A percentile compares a stretch with the other conserved stretches of the same genome.
These are phyloP conservation scores for Eucalyptus regnans DNA, from an alignment of 345 rosid genomes.

Conservation along the genomic window DNA sequence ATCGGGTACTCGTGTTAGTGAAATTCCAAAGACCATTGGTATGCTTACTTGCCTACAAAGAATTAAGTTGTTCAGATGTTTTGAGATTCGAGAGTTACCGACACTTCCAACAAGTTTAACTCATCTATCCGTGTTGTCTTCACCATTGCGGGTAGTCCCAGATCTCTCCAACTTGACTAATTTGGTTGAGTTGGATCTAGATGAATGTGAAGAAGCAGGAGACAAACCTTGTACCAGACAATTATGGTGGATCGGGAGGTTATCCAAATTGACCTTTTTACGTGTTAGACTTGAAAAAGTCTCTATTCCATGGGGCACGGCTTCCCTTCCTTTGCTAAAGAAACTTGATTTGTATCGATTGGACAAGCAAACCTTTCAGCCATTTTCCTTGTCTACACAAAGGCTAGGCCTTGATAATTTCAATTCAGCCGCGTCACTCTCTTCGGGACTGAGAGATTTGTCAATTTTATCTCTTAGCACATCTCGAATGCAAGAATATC, in stretches of 20 bases:
- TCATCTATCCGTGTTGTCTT: not conserved
- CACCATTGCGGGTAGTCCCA: not conserved
- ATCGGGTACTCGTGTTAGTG: accelerated
- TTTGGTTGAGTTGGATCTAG: not conserved
- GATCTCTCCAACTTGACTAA: not conserved
- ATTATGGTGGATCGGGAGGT: not conserved
- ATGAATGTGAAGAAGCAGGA: accelerated
- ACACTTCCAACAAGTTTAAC: not conserved
- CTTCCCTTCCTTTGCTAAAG: not conserved
- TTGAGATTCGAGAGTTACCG: not conserved
- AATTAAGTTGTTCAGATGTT: accelerated
- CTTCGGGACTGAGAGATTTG: accelerated
- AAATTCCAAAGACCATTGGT: not conserved
- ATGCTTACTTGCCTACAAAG: not conserved
- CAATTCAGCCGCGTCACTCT: not conserved
- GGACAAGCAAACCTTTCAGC: not conserved
- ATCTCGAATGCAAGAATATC: not conserved
- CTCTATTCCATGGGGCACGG: not conserved
- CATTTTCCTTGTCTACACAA: not conserved
- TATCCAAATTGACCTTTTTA: not conserved
- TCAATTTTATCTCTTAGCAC: accelerated
- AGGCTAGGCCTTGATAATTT: not conserved
- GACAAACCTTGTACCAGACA: accelerated
- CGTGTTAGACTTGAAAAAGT: accelerated
- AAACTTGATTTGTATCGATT: accelerated